phyloP scores from a whole-genome alignment of 331 rosid species.

The Telfairia occidentalis region DNA sequence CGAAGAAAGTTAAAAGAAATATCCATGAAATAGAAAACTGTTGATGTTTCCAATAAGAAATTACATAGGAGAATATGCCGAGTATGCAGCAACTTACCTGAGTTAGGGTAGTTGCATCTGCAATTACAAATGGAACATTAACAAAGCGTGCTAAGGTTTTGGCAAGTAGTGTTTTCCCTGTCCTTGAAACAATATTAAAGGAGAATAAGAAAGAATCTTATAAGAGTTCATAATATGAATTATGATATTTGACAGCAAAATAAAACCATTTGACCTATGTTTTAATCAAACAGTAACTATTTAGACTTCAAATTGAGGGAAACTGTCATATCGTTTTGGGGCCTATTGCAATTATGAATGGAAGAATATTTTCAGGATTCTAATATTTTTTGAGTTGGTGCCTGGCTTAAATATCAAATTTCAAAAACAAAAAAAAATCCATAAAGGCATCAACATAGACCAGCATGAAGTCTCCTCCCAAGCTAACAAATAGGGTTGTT shows the following conservation, averaged over 20 bases:
- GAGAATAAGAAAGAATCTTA: background rate
- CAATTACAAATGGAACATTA: slow-evolving; percentile 91
- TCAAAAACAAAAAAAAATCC: too few relatives aligned
- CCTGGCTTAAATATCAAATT: too few relatives aligned
- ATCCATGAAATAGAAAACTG: background rate
- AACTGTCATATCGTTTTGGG: background rate
- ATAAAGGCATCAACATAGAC: too few relatives aligned
- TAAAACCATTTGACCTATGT: background rate
- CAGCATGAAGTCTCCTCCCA: too few relatives aligned
- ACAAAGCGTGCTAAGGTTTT: slow-evolving; percentile 95
- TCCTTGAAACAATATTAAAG: slow-evolving; percentile 70
- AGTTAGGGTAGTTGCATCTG: slow-evolving; percentile 94
- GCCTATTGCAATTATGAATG: background rate
- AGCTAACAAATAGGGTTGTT: too few relatives aligned
- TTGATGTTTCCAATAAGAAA: background rate
- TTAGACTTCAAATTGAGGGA: background rate
- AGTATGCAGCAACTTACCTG: slow-evolving; percentile 48
- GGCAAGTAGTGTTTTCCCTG: slow-evolving; percentile 99
- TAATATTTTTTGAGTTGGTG: too few relatives aligned
- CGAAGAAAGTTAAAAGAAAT: background rate
- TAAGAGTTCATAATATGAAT: background rate
- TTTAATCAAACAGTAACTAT: background rate
- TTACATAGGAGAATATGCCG: background rate
- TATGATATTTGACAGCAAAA: background rate
- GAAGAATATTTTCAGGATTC: too few relatives aligned